Conservation (phyloP, 208 protist species). For the Herpetomonas samuelpessoai region DNA sequence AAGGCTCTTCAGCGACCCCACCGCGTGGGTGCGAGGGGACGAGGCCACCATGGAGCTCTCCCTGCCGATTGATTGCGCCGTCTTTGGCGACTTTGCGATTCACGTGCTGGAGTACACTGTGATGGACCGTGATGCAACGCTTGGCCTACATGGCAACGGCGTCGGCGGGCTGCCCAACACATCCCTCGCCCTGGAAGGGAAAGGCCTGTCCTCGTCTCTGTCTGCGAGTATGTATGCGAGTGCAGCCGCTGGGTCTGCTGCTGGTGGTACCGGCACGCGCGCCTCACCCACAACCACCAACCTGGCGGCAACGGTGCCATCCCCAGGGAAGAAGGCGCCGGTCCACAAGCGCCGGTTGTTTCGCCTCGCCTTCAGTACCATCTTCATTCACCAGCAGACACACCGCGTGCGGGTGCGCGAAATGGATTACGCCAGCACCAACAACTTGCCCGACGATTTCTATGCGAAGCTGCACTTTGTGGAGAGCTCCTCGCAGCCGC, state of each 20-base stretch:
- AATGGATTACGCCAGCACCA: conserved; percentile 69
- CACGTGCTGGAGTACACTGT: conserved; percentile 53
- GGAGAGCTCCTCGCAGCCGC: conserved; percentile 18
- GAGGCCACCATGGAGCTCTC: conserved; percentile 33
- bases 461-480: conserved; percentile 66
- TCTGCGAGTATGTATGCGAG: not conserved
- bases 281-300: not conserved
- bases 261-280: conserved; percentile 1
- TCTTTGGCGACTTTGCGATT: conserved; percentile 78
- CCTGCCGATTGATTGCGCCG: conserved; percentile 37
- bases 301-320: conserved; percentile 4
- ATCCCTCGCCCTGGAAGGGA: not conserved
- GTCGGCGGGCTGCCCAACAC: not conserved
- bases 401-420: conserved; percentile 57
- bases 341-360: conserved; percentile 41
- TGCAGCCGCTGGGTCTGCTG: not conserved
- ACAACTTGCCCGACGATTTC: conserved; percentile 53
- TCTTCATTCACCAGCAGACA: conserved; percentile 60
- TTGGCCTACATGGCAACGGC: not conserved
- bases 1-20: conserved; percentile 54
- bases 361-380: conserved; percentile 75
- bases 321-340: conserved; percentile 13
- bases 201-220: not conserved
- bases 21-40: conserved; percentile 39
- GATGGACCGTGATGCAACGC: not conserved